phyloP scores from a whole-genome alignment of 345 rosid species.

The Melaleuca alternifolia region DNA sequence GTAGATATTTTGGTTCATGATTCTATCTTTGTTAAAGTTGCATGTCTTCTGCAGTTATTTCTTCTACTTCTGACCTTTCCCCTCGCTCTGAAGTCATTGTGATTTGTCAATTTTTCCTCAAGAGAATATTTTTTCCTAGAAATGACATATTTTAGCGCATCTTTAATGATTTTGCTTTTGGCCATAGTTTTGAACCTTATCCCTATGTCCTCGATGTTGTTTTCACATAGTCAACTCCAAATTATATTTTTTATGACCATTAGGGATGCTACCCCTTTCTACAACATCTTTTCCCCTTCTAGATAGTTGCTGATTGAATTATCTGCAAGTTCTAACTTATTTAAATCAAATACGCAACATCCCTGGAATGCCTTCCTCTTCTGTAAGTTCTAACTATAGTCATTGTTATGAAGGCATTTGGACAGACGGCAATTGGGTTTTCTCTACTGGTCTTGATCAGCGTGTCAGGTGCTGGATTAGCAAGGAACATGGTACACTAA shows the following conservation, averaged over 20 bases:
- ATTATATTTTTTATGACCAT: not conserved
- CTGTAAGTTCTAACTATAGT: not conserved
- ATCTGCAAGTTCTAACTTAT: not conserved
- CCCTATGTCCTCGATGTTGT: not conserved
- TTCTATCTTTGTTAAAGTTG: not conserved
- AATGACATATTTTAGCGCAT: not conserved
- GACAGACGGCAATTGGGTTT: slow-evolving; percentile 83
- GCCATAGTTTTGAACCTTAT: not conserved
- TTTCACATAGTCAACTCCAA: not conserved
- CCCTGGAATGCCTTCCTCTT: not conserved
- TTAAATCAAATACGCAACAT: not conserved
- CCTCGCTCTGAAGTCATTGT: not conserved
- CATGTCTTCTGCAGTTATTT: not conserved
- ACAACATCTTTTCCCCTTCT: not conserved
- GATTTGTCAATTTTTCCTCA: not conserved
- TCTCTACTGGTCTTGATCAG: slow-evolving; percentile 97
- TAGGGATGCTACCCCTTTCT: not conserved
- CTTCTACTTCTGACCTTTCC: not conserved
- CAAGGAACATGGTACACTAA: slow-evolving; percentile 31
- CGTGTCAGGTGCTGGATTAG: slow-evolving; percentile 77
- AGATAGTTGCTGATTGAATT: not conserved
- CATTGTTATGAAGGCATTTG: slow-evolving; percentile 55
- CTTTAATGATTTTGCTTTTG: not conserved
- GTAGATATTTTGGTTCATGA: not conserved
- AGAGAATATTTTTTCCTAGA: not conserved